These are phyloP conservation scores for Rhinocladiella similis DNA, from an alignment of 2,329 filamentous ascomycete species.

Conservation along the genomic window DNA sequence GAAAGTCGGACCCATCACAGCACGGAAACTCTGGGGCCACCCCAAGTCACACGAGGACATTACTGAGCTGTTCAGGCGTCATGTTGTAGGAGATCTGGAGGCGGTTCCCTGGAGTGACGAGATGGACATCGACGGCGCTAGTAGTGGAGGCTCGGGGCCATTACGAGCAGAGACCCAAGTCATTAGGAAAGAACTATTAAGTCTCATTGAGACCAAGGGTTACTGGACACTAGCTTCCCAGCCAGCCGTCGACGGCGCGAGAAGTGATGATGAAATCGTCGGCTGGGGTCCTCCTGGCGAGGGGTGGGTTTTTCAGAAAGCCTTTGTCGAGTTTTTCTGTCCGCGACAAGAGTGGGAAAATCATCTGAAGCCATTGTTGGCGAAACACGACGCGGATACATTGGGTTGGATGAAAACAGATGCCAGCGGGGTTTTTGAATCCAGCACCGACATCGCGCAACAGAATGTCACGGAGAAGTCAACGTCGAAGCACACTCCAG, in stretches of 20 bases:
- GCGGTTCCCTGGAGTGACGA: slow-evolving; percentile 95
- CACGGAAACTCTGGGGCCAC: slow-evolving; percentile 80
- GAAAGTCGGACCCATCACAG: slow-evolving; percentile 83
- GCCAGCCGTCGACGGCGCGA: slow-evolving; percentile 84
- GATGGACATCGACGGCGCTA: slow-evolving; percentile 44
- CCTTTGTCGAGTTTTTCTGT: slow-evolving; percentile 96
- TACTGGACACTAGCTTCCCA: slow-evolving; percentile 98
- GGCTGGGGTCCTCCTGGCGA: slow-evolving; percentile 86
- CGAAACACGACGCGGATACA: slow-evolving; percentile 59
- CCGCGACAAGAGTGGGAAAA: slow-evolving; percentile 68
- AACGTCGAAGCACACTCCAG: slow-evolving; percentile 32
- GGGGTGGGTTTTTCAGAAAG: slow-evolving; percentile 97
- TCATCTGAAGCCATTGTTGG: slow-evolving; percentile 63
- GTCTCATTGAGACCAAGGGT: slow-evolving; percentile 72
- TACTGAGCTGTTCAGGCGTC: slow-evolving; percentile 74
- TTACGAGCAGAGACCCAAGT: slow-evolving; percentile 79
- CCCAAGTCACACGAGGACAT: slow-evolving; percentile 72
- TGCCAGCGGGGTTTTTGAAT: slow-evolving; percentile 72
- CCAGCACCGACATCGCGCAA: slow-evolving; percentile 34
- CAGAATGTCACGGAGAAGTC: slow-evolving; percentile 21
- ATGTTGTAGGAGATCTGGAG: slow-evolving; percentile 74
- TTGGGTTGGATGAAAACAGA: slow-evolving; percentile 90
- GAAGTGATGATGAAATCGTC: slow-evolving; percentile 74
- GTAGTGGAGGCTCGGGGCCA: slow-evolving; percentile 34
- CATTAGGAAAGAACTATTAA: slow-evolving; percentile 74